Base-by-base conservation (phyloP, 495 filamentous ascomycete species). In the Cryomyces minteri region DNA sequence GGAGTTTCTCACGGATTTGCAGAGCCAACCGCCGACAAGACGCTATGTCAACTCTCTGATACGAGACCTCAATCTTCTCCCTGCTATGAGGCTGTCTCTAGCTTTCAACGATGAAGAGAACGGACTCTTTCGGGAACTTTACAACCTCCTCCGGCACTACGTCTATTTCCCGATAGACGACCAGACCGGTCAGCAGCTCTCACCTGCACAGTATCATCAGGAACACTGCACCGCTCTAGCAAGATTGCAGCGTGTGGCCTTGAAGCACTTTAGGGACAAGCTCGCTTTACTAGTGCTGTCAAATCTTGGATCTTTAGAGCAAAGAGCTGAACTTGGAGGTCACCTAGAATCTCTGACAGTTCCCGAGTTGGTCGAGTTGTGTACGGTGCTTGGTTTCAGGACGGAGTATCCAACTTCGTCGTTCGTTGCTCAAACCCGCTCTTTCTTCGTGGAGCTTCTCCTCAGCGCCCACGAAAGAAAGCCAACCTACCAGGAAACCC, bases 21-120 rank as follows among this genome's bases (percentile, higher is more conserved):
- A 88, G 59, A 94, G 88, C 55, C 90, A 99, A 57, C 68, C 95
- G 38, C 90, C 90, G 12, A 99, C 90, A 4, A 72, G 90, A 53
- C 75, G 92, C 61, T 94, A 95, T 54, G 83, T 92, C 55, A 96
- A 94, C 59, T 78, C 84, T 2, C 68, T 99, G 25, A 59, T 95
- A n/a, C 79, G 83, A 54, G 92, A 99, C 59, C 65, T 96, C 32
- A 86, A 96, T 51, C 58, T 94, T n/a, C 62, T 94, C 28, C 69
- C 90, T 6, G 73, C 82, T n/a, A 76, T 94, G 48, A 74, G 69
- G 45, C 67, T 94, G 30, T 94, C 87, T 0, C 79, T 79, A 11
- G 55, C 88, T 41, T 94, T 81, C 53, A 77, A 76, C 42, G 71
- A 74, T 41, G 74, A 79, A 38, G 74, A 76, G 6, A 86, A 86